Percentiles rank a stretch among this genome's conserved stretches.
phyloP scores from a whole-genome alignment of 2,329 filamentous ascomycete genomes.

The Phialophora tarda region DNA sequence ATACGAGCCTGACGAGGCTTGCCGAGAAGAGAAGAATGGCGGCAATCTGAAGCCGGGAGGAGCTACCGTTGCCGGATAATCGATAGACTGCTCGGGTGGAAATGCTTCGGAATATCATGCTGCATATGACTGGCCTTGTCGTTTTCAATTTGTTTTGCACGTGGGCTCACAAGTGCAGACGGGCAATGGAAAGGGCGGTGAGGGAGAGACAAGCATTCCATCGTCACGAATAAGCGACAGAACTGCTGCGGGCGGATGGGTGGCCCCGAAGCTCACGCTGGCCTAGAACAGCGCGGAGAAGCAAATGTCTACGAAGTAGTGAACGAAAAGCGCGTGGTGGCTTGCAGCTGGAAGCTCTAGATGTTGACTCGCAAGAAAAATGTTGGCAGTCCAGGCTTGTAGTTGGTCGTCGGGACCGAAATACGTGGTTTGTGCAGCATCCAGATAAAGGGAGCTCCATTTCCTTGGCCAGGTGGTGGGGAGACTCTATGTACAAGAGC shows the following conservation, averaged over 20 bases:
- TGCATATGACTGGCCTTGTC: neutral
- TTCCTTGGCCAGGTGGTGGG: neutral
- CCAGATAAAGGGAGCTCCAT: neutral
- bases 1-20: neutral
- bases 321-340: neutral
- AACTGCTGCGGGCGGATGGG: neutral
- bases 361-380: neutral
- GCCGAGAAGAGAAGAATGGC: neutral
- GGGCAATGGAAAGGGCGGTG: slow-evolving; percentile 7
- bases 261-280: neutral
- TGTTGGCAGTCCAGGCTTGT: neutral
- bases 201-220: slow-evolving; percentile 1
- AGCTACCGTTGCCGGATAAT: neutral
- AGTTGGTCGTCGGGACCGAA: neutral
- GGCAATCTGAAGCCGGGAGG: neutral
- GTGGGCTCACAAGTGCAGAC: neutral
- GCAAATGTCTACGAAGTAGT: neutral
- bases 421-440: neutral
- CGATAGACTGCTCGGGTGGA: neutral
- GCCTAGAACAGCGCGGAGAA: slow-evolving; percentile 2
- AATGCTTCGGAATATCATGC: neutral
- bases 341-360: neutral
- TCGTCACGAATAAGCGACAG: neutral
- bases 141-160: neutral
- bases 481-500: neutral